These are phyloP conservation scores for Glaciozyma antarctica DNA, from an alignment of 768 basidiomycete genomes.

Conservation along the genomic window DNA sequence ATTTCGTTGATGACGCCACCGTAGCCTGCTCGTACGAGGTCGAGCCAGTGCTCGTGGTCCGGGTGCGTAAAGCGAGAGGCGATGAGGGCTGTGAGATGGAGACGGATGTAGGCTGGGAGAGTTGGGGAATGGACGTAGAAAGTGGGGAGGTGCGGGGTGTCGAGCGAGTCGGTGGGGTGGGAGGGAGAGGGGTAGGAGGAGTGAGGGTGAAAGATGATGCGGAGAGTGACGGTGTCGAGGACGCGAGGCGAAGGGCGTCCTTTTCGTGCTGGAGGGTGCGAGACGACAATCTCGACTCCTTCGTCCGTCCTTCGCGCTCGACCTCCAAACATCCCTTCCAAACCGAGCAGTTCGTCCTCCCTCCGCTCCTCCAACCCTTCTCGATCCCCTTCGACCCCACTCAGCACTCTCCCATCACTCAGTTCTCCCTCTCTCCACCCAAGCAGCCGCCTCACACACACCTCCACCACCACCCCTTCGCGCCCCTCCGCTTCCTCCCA, in stretches of 20 bases:
- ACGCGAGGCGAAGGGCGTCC: constrained; percentile 33
- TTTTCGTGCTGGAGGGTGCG: not conserved
- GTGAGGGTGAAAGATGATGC: constrained; percentile 48
- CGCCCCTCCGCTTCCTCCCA: not conserved
- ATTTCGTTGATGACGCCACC: constrained; percentile 58
- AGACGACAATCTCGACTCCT: constrained; percentile 35
- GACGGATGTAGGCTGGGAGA: constrained; percentile 67
- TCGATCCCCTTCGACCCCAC: constrained; percentile 24
- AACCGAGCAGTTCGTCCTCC: constrained; percentile 28
- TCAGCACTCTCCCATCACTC: not conserved
- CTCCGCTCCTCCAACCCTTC: constrained; percentile 33
- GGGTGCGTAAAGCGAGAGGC: constrained; percentile 46
- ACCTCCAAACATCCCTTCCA: constrained; percentile 29
- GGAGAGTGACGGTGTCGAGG: constrained; percentile 49
- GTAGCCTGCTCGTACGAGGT: constrained; percentile 56
- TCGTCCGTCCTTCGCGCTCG: constrained; percentile 39
- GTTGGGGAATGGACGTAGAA: constrained; percentile 64
- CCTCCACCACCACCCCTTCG: constrained; percentile 2
- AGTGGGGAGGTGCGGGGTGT: constrained; percentile 48
- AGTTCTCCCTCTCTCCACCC: not conserved
- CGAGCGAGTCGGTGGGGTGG: constrained; percentile 22
- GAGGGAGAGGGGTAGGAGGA: constrained; percentile 45
- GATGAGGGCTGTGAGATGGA: constrained; percentile 64
- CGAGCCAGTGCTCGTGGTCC: constrained; percentile 38
- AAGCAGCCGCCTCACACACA: not conserved